These are phyloP conservation scores for Gastrolobium bilobum DNA, from an alignment of 306 rosid species.

Conservation along the genomic window DNA sequence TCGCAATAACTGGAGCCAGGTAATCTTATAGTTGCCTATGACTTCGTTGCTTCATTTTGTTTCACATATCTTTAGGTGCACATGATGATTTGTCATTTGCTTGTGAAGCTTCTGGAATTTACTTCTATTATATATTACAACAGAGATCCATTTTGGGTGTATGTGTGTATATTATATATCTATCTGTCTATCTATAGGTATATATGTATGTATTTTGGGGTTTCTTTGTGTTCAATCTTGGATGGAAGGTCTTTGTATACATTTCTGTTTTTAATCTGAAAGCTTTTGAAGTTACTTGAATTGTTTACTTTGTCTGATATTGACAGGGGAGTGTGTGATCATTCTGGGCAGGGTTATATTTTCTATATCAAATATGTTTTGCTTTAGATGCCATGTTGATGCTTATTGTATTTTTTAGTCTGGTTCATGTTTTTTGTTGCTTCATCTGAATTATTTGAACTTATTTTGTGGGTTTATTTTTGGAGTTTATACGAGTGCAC, in stretches of 20 bases:
- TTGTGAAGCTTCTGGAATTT: conserved; percentile 7
- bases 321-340: background rate
- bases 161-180: too few relatives aligned
- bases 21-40: conserved; percentile 45
- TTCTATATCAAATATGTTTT: background rate
- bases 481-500: background rate
- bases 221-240: background rate
- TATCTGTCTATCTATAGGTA: too few relatives aligned
- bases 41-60: conserved; percentile 28
- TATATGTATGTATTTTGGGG: background rate
- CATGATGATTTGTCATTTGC: conserved; percentile 24
- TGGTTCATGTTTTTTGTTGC: conserved; percentile 8
- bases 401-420: background rate
- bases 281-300: background rate
- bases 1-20: conserved; percentile 94
- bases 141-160: background rate
- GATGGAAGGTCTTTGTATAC: background rate
- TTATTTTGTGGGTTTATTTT: conserved; percentile 6
- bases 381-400: background rate
- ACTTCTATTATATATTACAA: background rate
- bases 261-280: conserved; percentile 9
- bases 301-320: conserved; percentile 33
- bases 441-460: background rate
- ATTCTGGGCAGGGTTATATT: background rate
- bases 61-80: background rate